Evolutionary conservation across 2,329 filamentous ascomycete species (phyloP), one percentile per base, ranked within the genome.

Genomic region (Fusarium tupiense): DNA sequence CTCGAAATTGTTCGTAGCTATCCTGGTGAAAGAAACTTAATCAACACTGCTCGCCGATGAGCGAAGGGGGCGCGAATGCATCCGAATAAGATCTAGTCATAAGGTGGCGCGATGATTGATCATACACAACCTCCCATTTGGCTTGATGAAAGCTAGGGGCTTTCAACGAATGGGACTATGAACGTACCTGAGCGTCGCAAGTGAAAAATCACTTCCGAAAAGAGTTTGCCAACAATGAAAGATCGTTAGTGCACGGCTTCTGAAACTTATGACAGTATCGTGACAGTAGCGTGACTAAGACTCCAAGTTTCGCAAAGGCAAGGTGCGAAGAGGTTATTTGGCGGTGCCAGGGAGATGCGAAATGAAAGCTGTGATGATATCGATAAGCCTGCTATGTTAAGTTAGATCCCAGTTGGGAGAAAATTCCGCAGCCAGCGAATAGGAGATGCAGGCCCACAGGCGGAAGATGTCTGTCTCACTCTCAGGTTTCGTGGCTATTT

Each of bases 291-390:
- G 37, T 31, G 31, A 56, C 67, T 56, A 59, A 47, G 38, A 52
- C 29, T 43, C 33, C 35, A 64, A 43, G 31, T 31, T 54, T 71
- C 29, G 40, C 33, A 44, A 52, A 61, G 43, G 58, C 49, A 47
- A 74, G 46, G 60, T 59, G 49, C 53, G 37, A 53, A 41, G 54
- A 58, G 53, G 31, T 35, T 61, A 52, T 54, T 60, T 43, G 29
- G 59, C 41, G 29, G 58, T 47, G 44, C 37, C 43, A 61, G 52
- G 60, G 47, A 68, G 71, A 71, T 67, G 68, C 53, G 47, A 74
- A 64, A 60, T 74, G 71, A 72, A 74, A 60, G 71, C 60, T 69
- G 72, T 74, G 71, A 74, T 72, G 72, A 24, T 74, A 74, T 74
- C 68, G 60, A 74, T 74, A 74, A 72, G 37, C 12, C 20, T 14